Evolutionary conservation across 2,329 filamentous ascomycete species (phyloP).

Genomic region (Gnomoniopsis smithogilvyi): DNA sequence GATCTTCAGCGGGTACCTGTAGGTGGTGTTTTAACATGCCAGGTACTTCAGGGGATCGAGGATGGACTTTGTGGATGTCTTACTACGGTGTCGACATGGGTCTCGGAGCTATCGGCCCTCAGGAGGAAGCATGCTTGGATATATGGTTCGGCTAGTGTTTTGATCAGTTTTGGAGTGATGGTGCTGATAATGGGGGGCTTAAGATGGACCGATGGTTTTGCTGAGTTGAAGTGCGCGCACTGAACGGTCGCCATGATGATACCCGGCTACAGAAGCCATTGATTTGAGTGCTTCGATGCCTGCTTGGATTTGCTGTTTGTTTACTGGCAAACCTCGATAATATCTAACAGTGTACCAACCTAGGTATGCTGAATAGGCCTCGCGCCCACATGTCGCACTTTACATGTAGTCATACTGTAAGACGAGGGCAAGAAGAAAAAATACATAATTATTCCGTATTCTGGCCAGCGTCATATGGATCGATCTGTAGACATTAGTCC

Average conservation of each 20-base stretch:
- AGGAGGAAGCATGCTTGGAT: constrained; percentile 55
- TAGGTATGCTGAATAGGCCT: not conserved
- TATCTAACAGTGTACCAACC: too few relatives aligned
- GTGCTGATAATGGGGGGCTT: constrained; percentile 73
- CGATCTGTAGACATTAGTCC: too few relatives aligned
- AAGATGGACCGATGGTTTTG: constrained; percentile 63
- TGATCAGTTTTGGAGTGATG: constrained; percentile 54
- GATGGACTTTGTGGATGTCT: constrained; percentile 67
- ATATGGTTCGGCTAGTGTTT: constrained; percentile 63
- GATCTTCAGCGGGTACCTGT: constrained; percentile 69
- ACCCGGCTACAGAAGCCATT: not conserved
- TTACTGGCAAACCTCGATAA: too few relatives aligned
- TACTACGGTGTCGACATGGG: constrained; percentile 67
- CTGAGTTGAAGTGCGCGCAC: constrained; percentile 34
- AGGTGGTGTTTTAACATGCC: constrained; percentile 56
- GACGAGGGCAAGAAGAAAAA: too few relatives aligned
- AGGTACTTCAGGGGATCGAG: constrained; percentile 59
- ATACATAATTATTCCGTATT: too few relatives aligned
- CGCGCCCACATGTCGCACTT: not conserved
- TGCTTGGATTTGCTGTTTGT: too few relatives aligned
- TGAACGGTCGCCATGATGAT: constrained; percentile 6
- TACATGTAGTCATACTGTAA: not conserved
- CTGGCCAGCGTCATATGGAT: too few relatives aligned
- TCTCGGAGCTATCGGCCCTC: constrained; percentile 55
- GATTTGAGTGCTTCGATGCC: not conserved